A percentile compares a stretch with the other conserved stretches of the same genome.
phyloP scores from a whole-genome alignment of 805 yeast species.

The Diddensiella caesifluorescens region DNA sequence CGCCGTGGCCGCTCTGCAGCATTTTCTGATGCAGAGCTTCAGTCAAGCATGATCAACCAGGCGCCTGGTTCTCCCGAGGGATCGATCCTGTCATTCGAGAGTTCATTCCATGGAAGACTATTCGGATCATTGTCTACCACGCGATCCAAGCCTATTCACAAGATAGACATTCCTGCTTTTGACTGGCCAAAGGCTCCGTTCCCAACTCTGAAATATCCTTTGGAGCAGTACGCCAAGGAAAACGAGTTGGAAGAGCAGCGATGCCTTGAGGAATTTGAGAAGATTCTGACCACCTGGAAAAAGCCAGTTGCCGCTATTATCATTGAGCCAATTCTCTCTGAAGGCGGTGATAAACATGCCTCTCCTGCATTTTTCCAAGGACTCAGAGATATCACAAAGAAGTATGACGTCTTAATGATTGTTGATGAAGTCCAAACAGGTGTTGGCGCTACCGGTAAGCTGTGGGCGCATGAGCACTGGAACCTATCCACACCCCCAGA shows the following conservation, averaged over 20 bases:
- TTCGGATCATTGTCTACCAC: conserved; percentile 90
- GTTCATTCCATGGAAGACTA: conserved; percentile 91
- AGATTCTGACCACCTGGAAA: conserved; percentile 56
- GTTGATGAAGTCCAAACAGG: conserved; percentile 90
- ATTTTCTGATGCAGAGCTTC: conserved; percentile 60
- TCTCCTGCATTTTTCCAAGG: conserved; percentile 75
- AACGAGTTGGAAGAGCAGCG: conserved; percentile 77
- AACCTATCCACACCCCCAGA: conserved; percentile 71
- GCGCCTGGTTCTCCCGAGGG: conserved; percentile 87
- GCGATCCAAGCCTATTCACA: conserved; percentile 91
- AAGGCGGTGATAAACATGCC: conserved; percentile 90
- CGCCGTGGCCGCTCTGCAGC: conserved; percentile 56
- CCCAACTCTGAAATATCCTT: conserved; percentile 81
- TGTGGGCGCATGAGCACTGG: conserved; percentile 90
- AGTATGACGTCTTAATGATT: conserved; percentile 65
- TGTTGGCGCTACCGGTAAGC: conserved; percentile 76
- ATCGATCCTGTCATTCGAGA: conserved; percentile 79
- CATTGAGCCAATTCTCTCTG: conserved; percentile 88
- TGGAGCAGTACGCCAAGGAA: conserved; percentile 55
- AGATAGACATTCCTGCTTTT: conserved; percentile 81
- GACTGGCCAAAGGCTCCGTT: conserved; percentile 96
- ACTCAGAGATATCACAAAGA: conserved; percentile 65
- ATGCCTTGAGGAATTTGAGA: conserved; percentile 72
- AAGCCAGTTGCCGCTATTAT: conserved; percentile 80
- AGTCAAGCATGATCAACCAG: conserved; percentile 69